Conservation (phyloP, 495 filamentous ascomycete species). For the Cryomyces antarcticus region DNA sequence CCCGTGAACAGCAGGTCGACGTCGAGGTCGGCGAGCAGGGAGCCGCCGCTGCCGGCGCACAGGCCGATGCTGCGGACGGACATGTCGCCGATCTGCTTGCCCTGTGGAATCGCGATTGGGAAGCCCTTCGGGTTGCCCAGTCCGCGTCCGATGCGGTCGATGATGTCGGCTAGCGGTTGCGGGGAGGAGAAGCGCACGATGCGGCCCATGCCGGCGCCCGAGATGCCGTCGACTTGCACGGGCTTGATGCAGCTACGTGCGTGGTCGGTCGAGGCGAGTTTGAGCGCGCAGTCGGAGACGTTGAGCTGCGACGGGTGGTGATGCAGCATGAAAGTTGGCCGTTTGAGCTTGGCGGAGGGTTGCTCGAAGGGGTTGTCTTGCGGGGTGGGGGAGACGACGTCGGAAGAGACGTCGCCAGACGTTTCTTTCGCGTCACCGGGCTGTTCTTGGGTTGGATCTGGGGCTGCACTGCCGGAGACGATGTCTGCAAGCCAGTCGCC, state of each 20-base stretch:
- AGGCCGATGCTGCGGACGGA: constrained; percentile 42
- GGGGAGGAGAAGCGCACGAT: constrained; percentile 39
- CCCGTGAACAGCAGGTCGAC: constrained; percentile 72
- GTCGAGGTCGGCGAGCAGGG: constrained; percentile 42
- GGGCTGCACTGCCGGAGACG: constrained; percentile 30
- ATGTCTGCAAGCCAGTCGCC: constrained; percentile 93
- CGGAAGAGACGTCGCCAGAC: constrained; percentile 4
- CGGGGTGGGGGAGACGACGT: neutral
- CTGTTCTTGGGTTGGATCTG: constrained; percentile 8
- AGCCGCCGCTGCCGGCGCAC: constrained; percentile 69
- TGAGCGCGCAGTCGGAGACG: constrained; percentile 10
- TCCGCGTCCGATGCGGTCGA: constrained; percentile 37
- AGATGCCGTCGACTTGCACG: constrained; percentile 33
- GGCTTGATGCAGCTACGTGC: constrained; percentile 32
- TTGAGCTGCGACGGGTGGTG: constrained; percentile 16
- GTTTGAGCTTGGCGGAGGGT: constrained; percentile 2
- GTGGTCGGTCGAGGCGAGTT: constrained; percentile 21
- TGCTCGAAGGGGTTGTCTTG: neutral
- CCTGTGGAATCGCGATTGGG: constrained; percentile 48
- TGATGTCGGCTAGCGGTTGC: constrained; percentile 36
- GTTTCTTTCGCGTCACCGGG: neutral
- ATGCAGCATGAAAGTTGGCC: constrained; percentile 18
- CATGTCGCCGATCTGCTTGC: constrained; percentile 27
- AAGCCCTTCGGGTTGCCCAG: constrained; percentile 46
- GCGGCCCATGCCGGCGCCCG: constrained; percentile 58